Evolutionary conservation across 2,329 filamentous ascomycete species (phyloP).

Genomic region (Xylaria sp.): DNA sequence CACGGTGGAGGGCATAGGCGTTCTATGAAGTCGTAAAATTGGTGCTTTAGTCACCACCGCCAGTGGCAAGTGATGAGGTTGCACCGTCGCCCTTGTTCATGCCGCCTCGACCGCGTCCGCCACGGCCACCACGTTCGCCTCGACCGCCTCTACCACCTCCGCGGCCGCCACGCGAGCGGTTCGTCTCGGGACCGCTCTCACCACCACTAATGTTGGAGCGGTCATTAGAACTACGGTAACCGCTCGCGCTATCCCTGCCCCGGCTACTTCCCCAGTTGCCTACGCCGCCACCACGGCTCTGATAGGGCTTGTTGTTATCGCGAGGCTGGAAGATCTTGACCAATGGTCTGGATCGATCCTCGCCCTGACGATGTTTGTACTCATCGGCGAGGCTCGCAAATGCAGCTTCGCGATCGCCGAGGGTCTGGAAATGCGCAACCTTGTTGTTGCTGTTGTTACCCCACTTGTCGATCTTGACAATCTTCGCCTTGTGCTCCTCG

Average conservation of each 20-base stretch:
- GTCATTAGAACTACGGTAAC: constrained; percentile 79
- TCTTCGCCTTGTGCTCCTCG: constrained; percentile 77
- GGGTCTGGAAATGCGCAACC: constrained; percentile 77
- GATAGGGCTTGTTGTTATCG: constrained; percentile 49
- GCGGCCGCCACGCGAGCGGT: constrained; percentile 50
- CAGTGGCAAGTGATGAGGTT: constrained; percentile 48
- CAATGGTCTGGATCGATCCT: constrained; percentile 71
- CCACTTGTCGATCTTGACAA: constrained; percentile 72
- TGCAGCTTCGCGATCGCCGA: constrained; percentile 74
- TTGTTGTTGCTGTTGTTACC: constrained; percentile 63
- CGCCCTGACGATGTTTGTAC: constrained; percentile 64
- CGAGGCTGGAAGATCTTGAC: constrained; percentile 78
- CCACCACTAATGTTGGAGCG: constrained; percentile 60
- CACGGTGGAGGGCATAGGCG: constrained; percentile 13
- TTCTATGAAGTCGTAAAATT: constrained; percentile 5
- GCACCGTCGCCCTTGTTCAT: constrained; percentile 53
- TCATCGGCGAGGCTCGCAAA: constrained; percentile 70
- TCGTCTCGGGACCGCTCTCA: constrained; percentile 60
- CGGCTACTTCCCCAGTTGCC: constrained; percentile 63
- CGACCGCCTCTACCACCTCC: constrained; percentile 54
- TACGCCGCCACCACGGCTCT: constrained; percentile 54
- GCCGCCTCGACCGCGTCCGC: constrained; percentile 40
- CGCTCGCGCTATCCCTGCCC: constrained; percentile 59
- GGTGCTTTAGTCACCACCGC: constrained; percentile 42
- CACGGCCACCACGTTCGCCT: constrained; percentile 52